Evolutionary conservation across 208 protist genomes (phyloP), one percentile per base, ranked within the genome.

Genomic region (Leishmania turanica): DNA sequence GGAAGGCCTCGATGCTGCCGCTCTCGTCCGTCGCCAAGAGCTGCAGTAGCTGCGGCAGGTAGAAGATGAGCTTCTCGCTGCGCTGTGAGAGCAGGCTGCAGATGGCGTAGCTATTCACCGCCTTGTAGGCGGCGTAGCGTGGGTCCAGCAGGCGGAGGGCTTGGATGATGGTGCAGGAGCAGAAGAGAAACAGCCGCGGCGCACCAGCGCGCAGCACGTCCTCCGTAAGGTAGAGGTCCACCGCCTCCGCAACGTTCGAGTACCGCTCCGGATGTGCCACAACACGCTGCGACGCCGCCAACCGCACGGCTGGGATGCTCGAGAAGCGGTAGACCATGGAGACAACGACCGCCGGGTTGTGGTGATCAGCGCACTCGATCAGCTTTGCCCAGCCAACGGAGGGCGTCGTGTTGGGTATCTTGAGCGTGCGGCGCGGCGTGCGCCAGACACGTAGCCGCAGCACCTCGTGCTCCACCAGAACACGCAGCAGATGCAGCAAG

Each of bases 1-100:
- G 88, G 74, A 94, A 96, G 17, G 58, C 53, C 40, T 88, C 79
- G 71, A 96, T 91, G 65, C 71, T 82, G 70, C 88, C 93, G 68
- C 79, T 90, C 60, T 49, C 75, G 85, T 97, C 93, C 27, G 78
- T 82, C 42, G 90, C 88, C 49, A 97, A 85, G 62, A 95, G 82
- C 85, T 98, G 95, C 68, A 97, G 87, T 42, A 98, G 88, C 90
- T 98, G 95, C 60, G 93, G 95, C 51, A 98, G 88, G 85, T 96
- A 98, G 81, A 98, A 98, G 84, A 96, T 95, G 77, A 98, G 90
- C 78, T 86, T 75, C 75, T 96, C 91, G 78, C 89, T 91, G 73
- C 85, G 84, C 84, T 94, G 88, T 31, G 89, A 91, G 31, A 96
- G 84, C 60, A 97, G 88, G 80, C 93, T 96, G 62, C 90, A 88